phyloP scores from a whole-genome alignment of 2,329 filamentous ascomycete species.

The Colletotrichum tanaceti region DNA sequence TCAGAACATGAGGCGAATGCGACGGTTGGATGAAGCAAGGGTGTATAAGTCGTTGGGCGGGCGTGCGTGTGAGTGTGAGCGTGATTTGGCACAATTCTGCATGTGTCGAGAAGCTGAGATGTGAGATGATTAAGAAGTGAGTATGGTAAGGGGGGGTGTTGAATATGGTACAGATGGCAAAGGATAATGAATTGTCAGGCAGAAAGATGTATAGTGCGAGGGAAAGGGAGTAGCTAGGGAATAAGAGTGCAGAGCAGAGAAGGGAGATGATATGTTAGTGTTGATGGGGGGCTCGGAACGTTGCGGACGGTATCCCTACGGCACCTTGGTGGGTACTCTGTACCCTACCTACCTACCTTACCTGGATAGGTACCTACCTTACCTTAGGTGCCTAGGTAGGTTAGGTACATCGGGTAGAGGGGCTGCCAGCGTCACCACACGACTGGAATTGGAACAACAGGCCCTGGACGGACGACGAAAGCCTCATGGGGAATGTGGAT shows the following conservation, averaged over 20 bases:
- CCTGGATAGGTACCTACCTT: too few relatives aligned
- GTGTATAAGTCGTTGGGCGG: slow-evolving; percentile 10
- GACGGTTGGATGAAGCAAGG: slow-evolving; percentile 36
- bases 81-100: slow-evolving; percentile 20
- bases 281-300: slow-evolving; percentile 23
- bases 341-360: too few relatives aligned
- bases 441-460: slow-evolving; percentile 25
- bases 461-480: slow-evolving; percentile 17
- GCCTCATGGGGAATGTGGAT: slow-evolving; percentile 39
- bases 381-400: too few relatives aligned
- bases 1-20: slow-evolving; percentile 28
- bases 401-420: neutral
- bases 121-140: slow-evolving; percentile 25
- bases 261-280: slow-evolving; percentile 10
- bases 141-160: slow-evolving; percentile 13
- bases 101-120: slow-evolving; percentile 12
- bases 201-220: slow-evolving; percentile 14
- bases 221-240: neutral
- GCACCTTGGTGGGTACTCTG: neutral
- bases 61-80: neutral
- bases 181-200: slow-evolving; percentile 20
- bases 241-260: neutral
- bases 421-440: slow-evolving; percentile 6
- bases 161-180: slow-evolving; percentile 9
- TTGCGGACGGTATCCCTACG: neutral